Conservation (phyloP, 2,329 filamentous ascomycete genomes). For the Penicillium sp. region DNA sequence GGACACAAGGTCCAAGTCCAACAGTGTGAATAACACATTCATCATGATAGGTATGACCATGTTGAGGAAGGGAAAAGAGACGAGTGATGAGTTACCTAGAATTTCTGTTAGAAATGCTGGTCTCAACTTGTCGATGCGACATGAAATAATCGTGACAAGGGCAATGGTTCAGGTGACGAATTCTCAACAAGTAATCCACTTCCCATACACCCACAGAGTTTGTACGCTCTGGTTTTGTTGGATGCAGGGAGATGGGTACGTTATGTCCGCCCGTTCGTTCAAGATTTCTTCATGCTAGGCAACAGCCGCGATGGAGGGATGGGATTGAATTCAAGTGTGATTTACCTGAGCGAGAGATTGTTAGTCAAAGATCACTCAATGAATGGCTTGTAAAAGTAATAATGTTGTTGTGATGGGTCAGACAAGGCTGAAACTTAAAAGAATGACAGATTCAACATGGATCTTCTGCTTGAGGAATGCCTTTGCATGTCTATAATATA, state of each 20-base stretch:
- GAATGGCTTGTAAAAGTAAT: conserved; percentile 16
- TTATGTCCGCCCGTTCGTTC: conserved; percentile 70
- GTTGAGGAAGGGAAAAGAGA: conserved; percentile 17
- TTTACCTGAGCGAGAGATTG: conserved; percentile 32
- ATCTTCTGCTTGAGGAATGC: conserved; percentile 67
- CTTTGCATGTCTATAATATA: conserved; percentile 62
- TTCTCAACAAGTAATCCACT: conserved; percentile 64
- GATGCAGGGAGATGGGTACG: conserved; percentile 51
- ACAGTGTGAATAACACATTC: conserved; percentile 68
- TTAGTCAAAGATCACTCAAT: conserved; percentile 29
- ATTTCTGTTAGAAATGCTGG: conserved; percentile 19
- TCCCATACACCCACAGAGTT: conserved; percentile 57
- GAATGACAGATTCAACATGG: conserved; percentile 61
- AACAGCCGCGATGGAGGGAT: conserved; percentile 17
- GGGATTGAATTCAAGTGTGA: conserved; percentile 12
- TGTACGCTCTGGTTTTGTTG: conserved; percentile 60
- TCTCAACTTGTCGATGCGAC: conserved; percentile 9
- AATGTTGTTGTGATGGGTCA: conserved; percentile 41
- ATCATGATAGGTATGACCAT: conserved; percentile 54
- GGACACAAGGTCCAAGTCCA: conserved; percentile 56
- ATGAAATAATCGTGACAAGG: conserved; percentile 17
- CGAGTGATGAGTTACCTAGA: conserved; percentile 26
- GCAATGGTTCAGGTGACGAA: conserved; percentile 59
- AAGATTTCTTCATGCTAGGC: conserved; percentile 57
- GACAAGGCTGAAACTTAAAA: conserved; percentile 69